Evolutionary conservation across 2,329 filamentous ascomycete genomes (phyloP), one percentile per base, ranked within the genome.

Genomic region (Talaromyces sp.): DNA sequence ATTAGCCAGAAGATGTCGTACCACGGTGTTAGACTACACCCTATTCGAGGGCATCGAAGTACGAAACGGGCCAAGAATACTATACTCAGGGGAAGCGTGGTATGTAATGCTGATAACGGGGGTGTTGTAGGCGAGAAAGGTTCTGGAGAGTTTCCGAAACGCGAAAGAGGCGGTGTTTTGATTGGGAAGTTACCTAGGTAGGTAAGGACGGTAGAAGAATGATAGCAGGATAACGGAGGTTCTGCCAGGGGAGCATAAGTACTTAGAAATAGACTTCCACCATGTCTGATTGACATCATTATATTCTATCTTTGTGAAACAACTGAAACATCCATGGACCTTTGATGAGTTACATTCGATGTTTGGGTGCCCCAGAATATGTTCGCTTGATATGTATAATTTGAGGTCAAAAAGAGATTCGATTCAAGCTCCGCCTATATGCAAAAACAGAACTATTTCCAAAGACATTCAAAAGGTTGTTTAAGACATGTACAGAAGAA

Each of bases 341-440:
- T 43, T 43, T 43, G 39, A 43, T n/a, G 41, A 45, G 10, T 22
- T 22, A 47, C 6, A 47, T 47, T 19, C 13, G 9, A 47, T 47
- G 19, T 47, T 47, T 47, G 9, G 35, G 9, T 11, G 13, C 27
- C 27, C 35, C 11, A 37, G 35, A 37, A 37, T 3, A 37, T 37
- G 13, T 37, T 8, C 7, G 7, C 35, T 13, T 37, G 19, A n/a
- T 9, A 11, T 11, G 11, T 22, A 24, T 24, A 47, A 8, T 10
- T 24, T 24, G 45, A 47, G 3, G 3, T 19, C 10, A 50, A 8
- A n/a, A 39, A 10, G 24, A 24, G 24, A 24, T 37, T 11, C 31
- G 16, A 56, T 56, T 56, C 33, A 56, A 39, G 33, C 33, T 56
- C 52, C 48, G 22, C 24, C n/a, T 43, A 56, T 60, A 56, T 56